phyloP scores from a whole-genome alignment of 2,329 filamentous ascomycete genomes.

The Sporothrix pseudoabietina region DNA sequence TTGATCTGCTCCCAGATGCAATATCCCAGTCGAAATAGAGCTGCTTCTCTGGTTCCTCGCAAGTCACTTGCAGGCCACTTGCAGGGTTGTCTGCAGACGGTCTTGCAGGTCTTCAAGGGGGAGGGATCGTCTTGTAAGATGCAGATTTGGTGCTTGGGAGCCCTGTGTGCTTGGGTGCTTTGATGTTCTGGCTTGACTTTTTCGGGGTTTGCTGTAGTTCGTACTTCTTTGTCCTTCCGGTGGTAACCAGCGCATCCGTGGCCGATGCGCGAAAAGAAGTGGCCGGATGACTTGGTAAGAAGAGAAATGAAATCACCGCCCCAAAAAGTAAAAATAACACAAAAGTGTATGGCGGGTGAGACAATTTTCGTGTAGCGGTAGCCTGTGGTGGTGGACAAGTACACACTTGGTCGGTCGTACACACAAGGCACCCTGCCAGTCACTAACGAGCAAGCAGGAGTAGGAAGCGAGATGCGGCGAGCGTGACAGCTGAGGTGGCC shows the following conservation, averaged over 20 bases:
- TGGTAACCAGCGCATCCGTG: slow-evolving; percentile 1
- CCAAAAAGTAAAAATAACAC: slow-evolving; percentile 22
- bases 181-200: not conserved
- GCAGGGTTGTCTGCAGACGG: slow-evolving; percentile 3
- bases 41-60: not conserved
- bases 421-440: slow-evolving; percentile 30
- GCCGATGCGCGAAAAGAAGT: not conserved
- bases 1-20: slow-evolving; percentile 3
- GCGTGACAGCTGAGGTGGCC: slow-evolving; percentile 29
- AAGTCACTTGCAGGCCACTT: slow-evolving; percentile 7
- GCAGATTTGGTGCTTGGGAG: not conserved
- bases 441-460: slow-evolving; percentile 27
- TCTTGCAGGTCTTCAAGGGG: slow-evolving; percentile 7
- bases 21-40: not conserved
- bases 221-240: not conserved
- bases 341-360: slow-evolving; percentile 20
- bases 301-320: slow-evolving; percentile 6
- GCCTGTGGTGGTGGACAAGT: slow-evolving; percentile 25
- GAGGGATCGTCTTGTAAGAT: slow-evolving; percentile 1
- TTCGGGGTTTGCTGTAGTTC: not conserved
- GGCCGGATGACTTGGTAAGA: not conserved
- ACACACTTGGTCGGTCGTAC: slow-evolving; percentile 29
- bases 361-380: slow-evolving; percentile 28
- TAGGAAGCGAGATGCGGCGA: slow-evolving; percentile 30
- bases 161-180: not conserved